These are phyloP conservation scores for Pseudocercospora crystallina DNA, from an alignment of 2,329 filamentous ascomycete species.

Conservation along the genomic window DNA sequence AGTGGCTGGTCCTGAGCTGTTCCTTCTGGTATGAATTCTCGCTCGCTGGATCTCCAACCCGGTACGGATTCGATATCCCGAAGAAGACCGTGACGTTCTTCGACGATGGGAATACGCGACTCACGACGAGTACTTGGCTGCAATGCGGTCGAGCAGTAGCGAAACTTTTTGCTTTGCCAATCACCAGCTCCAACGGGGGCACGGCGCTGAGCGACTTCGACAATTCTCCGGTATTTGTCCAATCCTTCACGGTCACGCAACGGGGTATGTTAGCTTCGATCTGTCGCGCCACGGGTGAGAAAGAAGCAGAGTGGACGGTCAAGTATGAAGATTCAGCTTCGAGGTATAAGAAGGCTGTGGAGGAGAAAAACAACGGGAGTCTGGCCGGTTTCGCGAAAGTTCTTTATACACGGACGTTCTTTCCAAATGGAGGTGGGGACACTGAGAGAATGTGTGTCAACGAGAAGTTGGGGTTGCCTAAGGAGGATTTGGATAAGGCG, in stretches of 20 bases:
- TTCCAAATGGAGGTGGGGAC: constrained; percentile 27
- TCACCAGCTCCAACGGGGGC: constrained; percentile 16
- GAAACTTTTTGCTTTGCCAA: constrained; percentile 33
- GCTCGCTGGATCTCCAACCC: constrained; percentile 18
- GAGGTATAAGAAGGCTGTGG: constrained; percentile 51
- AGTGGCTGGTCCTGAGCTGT: constrained; percentile 29
- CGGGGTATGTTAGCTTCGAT: constrained; percentile 40
- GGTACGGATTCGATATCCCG: constrained; percentile 34
- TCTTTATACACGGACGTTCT: constrained; percentile 59
- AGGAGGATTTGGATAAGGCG: constrained; percentile 26
- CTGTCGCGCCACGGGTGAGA: constrained; percentile 35
- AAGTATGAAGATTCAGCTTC: constrained; percentile 31
- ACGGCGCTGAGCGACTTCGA: constrained; percentile 23
- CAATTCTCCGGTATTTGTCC: constrained; percentile 35
- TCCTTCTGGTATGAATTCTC: constrained; percentile 37
- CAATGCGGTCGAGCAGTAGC: constrained; percentile 37
- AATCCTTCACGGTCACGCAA: constrained; percentile 38
- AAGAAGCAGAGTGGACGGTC: constrained; percentile 39
- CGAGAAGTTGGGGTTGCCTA: constrained; percentile 22
- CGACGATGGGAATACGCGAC: constrained; percentile 29
- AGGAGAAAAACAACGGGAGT: constrained; percentile 45
- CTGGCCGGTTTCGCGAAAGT: constrained; percentile 47
- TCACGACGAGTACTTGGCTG: constrained; percentile 36
- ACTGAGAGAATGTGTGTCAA: constrained; percentile 36
- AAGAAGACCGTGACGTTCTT: constrained; percentile 27